Evolutionary conservation across 306 rosid genomes (phyloP).

Genomic region (Dicorynia guianensis): DNA sequence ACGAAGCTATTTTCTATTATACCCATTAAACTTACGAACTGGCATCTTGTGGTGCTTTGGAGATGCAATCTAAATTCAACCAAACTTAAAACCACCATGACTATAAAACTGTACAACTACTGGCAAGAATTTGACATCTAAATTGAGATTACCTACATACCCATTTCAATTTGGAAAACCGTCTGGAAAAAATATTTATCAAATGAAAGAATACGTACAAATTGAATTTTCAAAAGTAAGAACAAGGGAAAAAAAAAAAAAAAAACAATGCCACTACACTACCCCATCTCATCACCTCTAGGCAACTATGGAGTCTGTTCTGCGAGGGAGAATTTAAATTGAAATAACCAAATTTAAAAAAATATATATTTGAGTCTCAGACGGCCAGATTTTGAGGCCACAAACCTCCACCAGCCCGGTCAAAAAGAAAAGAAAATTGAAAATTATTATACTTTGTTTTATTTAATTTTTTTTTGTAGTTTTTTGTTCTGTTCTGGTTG

Average conservation of each 20-base stretch:
- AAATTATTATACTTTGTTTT: neutral
- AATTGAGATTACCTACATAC: conserved; percentile 22
- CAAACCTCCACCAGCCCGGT: neutral
- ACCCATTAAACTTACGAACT: neutral
- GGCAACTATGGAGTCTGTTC: conserved; percentile 32
- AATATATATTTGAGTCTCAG: neutral
- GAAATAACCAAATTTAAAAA: neutral
- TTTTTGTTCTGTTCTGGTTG: neutral
- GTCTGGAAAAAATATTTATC: conserved; percentile 25
- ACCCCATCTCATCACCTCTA: conserved; percentile 65
- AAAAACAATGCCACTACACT: conserved; percentile 53
- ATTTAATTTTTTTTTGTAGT: neutral
- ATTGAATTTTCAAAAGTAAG: conserved; percentile 48
- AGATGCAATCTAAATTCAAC: neutral
- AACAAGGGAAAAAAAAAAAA: conserved; percentile 17
- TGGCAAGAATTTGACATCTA: conserved; percentile 27
- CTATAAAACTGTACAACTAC: neutral
- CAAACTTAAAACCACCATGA: neutral
- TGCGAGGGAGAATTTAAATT: conserved; percentile 33
- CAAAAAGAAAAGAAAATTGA: neutral
- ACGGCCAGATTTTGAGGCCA: neutral
- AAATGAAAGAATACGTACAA: conserved; percentile 67
- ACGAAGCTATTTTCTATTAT: neutral
- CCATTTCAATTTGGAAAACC: conserved; percentile 7
- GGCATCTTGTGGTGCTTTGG: neutral